These are phyloP conservation scores for Phlebiopsis gigantea DNA, from an alignment of 768 basidiomycete species.

Conservation along the genomic window DNA sequence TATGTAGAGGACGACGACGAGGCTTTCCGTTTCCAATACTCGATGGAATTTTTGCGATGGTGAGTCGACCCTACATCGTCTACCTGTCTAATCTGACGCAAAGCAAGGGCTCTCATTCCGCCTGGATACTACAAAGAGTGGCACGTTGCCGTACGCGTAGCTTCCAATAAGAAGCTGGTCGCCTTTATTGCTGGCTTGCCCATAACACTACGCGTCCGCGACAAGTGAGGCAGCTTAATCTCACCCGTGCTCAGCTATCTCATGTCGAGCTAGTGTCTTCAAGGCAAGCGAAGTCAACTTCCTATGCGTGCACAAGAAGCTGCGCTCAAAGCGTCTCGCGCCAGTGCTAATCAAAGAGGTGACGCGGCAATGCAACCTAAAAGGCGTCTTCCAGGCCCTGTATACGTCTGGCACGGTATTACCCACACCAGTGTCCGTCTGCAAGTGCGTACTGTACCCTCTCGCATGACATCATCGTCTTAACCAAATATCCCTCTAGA, in stretches of 20 bases:
- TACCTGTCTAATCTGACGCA: neutral
- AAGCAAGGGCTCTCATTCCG: slow-evolving; percentile 81
- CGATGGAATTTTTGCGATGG: slow-evolving; percentile 92
- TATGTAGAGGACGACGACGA: slow-evolving; percentile 98
- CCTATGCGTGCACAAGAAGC: slow-evolving; percentile 95
- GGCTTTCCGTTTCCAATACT: slow-evolving; percentile 95
- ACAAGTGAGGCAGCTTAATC: slow-evolving; percentile 48
- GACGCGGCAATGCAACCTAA: slow-evolving; percentile 85
- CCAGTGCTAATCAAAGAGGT: slow-evolving; percentile 98
- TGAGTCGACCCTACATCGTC: slow-evolving; percentile 23
- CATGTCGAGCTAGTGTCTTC: slow-evolving; percentile 44
- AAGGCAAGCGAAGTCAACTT: slow-evolving; percentile 90
- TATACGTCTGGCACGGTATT: slow-evolving; percentile 93
- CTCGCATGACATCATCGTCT: neutral
- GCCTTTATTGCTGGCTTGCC: slow-evolving; percentile 96
- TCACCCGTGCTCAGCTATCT: neutral
- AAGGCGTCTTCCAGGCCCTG: slow-evolving; percentile 92
- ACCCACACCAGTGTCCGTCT: slow-evolving; percentile 81
- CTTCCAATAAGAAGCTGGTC: slow-evolving; percentile 87
- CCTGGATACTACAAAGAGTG: slow-evolving; percentile 92
- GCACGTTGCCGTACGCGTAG: slow-evolving; percentile 93
- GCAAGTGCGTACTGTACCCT: slow-evolving; percentile 45
- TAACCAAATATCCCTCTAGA: slow-evolving; percentile 33
- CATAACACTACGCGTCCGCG: slow-evolving; percentile 76
- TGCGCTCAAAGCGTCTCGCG: slow-evolving; percentile 90